Evolutionary conservation across 2,329 filamentous ascomycete species (phyloP).

Genomic region (Paracoccidioides brasiliensis): DNA sequence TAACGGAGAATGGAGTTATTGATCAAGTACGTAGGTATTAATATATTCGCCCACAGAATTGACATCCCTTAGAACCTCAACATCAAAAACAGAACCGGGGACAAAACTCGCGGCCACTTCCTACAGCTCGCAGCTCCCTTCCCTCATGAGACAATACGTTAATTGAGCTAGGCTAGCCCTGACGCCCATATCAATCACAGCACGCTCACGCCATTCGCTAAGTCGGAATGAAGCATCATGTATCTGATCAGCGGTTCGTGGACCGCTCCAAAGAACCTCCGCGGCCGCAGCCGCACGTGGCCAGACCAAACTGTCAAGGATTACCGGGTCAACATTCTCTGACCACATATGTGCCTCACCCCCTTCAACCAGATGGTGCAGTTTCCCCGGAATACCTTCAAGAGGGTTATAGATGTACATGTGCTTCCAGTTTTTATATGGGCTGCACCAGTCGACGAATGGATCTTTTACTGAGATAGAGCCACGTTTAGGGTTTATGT

Average conservation of each 20-base stretch:
- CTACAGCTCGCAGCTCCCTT: slow-evolving; percentile 10
- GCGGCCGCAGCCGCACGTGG: slow-evolving; percentile 60
- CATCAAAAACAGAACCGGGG: not conserved
- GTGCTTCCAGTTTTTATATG: slow-evolving; percentile 67
- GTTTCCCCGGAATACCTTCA: slow-evolving; percentile 45
- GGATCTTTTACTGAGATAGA: slow-evolving; percentile 7
- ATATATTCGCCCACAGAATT: too few species aligned
- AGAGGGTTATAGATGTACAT: slow-evolving; percentile 71
- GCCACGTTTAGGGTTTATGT: slow-evolving; percentile 20
- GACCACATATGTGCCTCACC: slow-evolving; percentile 74
- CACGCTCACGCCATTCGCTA: slow-evolving; percentile 60
- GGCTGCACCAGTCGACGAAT: slow-evolving; percentile 31
- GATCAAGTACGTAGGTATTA: too few species aligned
- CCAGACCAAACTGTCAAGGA: slow-evolving; percentile 65
- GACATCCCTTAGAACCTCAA: not conserved
- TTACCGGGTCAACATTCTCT: slow-evolving; percentile 63
- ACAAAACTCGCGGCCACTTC: not conserved
- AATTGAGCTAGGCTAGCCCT: slow-evolving; percentile 54
- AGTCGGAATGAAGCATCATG: slow-evolving; percentile 54
- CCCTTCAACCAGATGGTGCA: slow-evolving; percentile 58
- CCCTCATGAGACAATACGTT: slow-evolving; percentile 48
- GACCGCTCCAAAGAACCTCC: slow-evolving; percentile 69
- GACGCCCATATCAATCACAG: slow-evolving; percentile 54
- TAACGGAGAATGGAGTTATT: too few species aligned
- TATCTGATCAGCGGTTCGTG: slow-evolving; percentile 23